Evolutionary conservation across 805 yeast species (phyloP).

Genomic region (Candida krabiensis): DNA sequence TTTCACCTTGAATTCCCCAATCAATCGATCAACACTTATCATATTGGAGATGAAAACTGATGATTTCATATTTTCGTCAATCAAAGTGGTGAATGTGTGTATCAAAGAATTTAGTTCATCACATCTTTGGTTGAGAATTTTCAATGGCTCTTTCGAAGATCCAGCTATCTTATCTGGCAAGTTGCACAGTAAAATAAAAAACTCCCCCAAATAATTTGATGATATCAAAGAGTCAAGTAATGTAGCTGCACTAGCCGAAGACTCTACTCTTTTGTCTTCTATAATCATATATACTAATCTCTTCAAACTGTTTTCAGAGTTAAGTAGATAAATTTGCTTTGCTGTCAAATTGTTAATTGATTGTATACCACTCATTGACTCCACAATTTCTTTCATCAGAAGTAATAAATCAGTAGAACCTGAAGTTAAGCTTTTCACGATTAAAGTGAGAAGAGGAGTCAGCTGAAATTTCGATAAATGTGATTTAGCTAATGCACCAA

Average conservation of each 20-base stretch:
- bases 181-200: conserved; percentile 63
- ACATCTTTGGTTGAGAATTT: conserved; percentile 65
- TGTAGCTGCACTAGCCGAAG: conserved; percentile 46
- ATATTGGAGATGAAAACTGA: conserved; percentile 36
- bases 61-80: conserved; percentile 49
- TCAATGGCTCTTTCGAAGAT: conserved; percentile 47
- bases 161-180: conserved; percentile 41
- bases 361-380: conserved; percentile 78
- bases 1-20: conserved; percentile 44
- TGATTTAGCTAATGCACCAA: conserved; percentile 66
- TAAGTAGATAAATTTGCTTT: conserved; percentile 63
- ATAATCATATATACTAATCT: conserved; percentile 56
- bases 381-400: conserved; percentile 64
- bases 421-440: conserved; percentile 61
- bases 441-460: conserved; percentile 56
- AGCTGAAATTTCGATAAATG: conserved; percentile 57
- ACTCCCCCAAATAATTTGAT: conserved; percentile 52
- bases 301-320: conserved; percentile 61
- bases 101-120: conserved; percentile 74
- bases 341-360: conserved; percentile 65
- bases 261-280: conserved; percentile 54
- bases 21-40: conserved; percentile 41
- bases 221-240: conserved; percentile 47
- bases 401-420: conserved; percentile 61
- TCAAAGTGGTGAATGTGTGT: conserved; percentile 60